Conservation (phyloP, 2,329 filamentous ascomycete species). For the Paracorniculantispora psalliotae region DNA sequence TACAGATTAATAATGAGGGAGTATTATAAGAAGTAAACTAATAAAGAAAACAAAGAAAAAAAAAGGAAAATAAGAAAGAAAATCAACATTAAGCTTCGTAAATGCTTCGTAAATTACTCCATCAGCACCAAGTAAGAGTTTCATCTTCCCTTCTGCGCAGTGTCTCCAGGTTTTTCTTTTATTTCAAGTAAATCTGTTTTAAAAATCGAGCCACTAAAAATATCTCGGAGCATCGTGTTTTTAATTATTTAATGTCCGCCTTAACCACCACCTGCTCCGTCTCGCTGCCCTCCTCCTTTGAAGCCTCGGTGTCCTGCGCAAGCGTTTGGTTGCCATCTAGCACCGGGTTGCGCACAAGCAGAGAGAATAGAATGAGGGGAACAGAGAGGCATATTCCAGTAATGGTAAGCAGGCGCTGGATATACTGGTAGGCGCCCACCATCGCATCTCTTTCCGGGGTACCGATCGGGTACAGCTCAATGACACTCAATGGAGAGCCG, state of each 20-base stretch:
- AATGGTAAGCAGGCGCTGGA: slow-evolving; percentile 42
- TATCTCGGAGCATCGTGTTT: too few species aligned
- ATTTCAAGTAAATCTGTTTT: too few species aligned
- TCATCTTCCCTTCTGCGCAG: too few species aligned
- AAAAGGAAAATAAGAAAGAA: too few species aligned
- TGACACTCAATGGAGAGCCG: slow-evolving; percentile 24
- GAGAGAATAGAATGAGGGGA: background rate
- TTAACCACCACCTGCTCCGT: background rate
- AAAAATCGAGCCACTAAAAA: too few species aligned
- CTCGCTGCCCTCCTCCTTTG: background rate
- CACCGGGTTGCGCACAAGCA: background rate
- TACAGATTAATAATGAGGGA: too few species aligned
- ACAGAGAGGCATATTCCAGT: slow-evolving; percentile 32
- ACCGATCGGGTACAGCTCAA: slow-evolving; percentile 31
- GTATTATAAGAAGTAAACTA: too few species aligned
- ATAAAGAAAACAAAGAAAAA: too few species aligned
- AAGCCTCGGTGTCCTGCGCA: background rate
- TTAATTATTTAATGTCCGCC: background rate
- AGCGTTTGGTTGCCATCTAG: background rate
- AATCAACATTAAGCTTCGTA: too few species aligned
- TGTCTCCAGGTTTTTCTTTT: too few species aligned
- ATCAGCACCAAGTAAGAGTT: too few species aligned
- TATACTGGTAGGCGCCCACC: slow-evolving; percentile 39
- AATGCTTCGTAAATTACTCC: too few species aligned
- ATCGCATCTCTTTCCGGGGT: slow-evolving; percentile 38